Evolutionary conservation across 2,329 filamentous ascomycete genomes (phyloP).

Genomic region (Microascus cirrosus): DNA sequence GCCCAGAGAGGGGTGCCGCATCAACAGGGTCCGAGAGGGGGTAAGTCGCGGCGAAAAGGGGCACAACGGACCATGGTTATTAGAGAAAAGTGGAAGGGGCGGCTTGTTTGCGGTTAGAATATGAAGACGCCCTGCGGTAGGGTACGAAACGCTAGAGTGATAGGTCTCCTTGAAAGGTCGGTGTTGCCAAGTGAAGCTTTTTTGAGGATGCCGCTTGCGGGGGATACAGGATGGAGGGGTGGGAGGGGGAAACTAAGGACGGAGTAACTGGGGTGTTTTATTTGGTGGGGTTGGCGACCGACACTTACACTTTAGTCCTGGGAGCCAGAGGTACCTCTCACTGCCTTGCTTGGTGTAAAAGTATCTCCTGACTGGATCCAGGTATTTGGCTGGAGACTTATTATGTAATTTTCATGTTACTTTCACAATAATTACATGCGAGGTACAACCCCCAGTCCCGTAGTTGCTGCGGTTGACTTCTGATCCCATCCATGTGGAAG

Average conservation of each 20-base stretch:
- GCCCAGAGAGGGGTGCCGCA: neutral
- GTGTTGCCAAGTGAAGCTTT: neutral
- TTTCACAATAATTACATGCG: neutral
- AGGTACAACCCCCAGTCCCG: neutral
- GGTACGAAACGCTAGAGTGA: neutral
- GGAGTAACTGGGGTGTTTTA: conserved; percentile 3
- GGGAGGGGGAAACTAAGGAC: neutral
- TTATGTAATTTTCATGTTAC: too few relatives aligned
- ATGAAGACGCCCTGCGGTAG: neutral
- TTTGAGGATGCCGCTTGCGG: conserved; percentile 4
- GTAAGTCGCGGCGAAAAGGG: neutral
- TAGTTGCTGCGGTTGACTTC: neutral
- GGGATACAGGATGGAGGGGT: conserved; percentile 2
- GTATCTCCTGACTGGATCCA: too few relatives aligned
- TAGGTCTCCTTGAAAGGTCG: neutral
- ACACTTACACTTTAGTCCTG: too few relatives aligned
- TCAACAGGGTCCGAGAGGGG: neutral
- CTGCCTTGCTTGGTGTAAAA: too few relatives aligned
- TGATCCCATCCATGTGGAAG: neutral
- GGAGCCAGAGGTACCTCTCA: too few relatives aligned
- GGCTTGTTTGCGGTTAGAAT: neutral
- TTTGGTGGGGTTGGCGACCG: conserved; percentile 3
- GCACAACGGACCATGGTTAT: neutral
- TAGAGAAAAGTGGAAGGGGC: neutral
- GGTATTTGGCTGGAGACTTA: too few relatives aligned